Percentiles rank a stretch among this genome's conserved stretches.
These are phyloP conservation scores for Dichomitus squalens DNA, from an alignment of 1,284 basidiomycete species.

Conservation along the genomic window DNA sequence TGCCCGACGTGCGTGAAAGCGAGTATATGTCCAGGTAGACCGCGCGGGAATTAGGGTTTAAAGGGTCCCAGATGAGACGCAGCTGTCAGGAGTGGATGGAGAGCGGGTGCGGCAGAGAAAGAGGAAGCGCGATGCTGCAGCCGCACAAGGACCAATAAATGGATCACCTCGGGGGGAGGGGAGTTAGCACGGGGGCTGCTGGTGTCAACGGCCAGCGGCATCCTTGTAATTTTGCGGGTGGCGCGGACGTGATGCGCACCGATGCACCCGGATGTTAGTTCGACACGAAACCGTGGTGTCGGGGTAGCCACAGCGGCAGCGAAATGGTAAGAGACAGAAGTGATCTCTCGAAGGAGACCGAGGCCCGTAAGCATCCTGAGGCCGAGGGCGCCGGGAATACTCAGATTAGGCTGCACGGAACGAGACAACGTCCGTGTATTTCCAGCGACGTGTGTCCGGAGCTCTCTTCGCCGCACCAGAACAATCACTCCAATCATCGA, in stretches of 20 bases:
- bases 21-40: not conserved
- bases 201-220: not conserved
- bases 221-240: not conserved
- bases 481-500: not conserved
- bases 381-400: not conserved
- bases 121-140: not conserved
- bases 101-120: not conserved
- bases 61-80: not conserved
- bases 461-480: not conserved
- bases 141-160: not conserved
- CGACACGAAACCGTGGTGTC: not conserved
- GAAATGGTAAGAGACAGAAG: not conserved
- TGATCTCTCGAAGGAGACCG: no score
- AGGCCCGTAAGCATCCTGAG: no score
- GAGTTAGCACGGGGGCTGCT: not conserved
- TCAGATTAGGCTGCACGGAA: no score
- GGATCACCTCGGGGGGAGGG: not conserved
- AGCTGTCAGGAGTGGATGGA: not conserved
- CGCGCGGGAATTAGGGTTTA: not conserved
- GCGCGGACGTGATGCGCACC: not conserved
- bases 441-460: not conserved
- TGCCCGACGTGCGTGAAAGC: not conserved
- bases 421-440: not conserved
- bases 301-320: not conserved
- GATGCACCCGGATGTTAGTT: not conserved